Conservation (phyloP, 2,329 filamentous ascomycete genomes). For the Epichloe uncinata region DNA sequence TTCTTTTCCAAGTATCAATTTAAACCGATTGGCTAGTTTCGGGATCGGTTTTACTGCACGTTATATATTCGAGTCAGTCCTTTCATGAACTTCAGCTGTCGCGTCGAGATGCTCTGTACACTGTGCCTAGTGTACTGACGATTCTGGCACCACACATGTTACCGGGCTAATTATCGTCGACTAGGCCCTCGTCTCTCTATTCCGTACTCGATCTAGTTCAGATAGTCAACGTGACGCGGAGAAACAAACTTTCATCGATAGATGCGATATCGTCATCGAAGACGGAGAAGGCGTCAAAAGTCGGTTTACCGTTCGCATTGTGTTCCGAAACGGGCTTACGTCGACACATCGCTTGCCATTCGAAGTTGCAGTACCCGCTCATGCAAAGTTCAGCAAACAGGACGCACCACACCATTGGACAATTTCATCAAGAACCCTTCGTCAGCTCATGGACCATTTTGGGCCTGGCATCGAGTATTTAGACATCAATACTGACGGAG, state of each 20-base stretch:
- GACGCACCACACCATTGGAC: conserved; percentile 58
- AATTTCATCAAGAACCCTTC: conserved; percentile 56
- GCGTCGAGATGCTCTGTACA: neutral
- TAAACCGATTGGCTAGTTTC: conserved; percentile 35
- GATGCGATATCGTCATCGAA: conserved; percentile 60
- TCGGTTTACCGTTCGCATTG: conserved; percentile 59
- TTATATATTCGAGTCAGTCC: conserved; percentile 53
- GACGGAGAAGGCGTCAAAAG: conserved; percentile 59
- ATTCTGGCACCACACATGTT: neutral
- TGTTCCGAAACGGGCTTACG: conserved; percentile 62
- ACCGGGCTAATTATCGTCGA: neutral
- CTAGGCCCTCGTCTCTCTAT: conserved; percentile 57
- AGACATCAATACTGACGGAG: conserved; percentile 61
- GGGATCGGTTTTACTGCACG: conserved; percentile 57
- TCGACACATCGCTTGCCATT: conserved; percentile 68
- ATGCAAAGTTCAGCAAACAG: conserved; percentile 59
- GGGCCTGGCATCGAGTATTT: conserved; percentile 69
- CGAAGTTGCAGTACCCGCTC: conserved; percentile 58
- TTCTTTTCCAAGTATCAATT: conserved; percentile 67
- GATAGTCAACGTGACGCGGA: conserved; percentile 46
- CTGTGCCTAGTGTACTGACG: neutral
- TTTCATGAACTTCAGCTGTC: too few species aligned
- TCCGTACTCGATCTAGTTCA: conserved; percentile 49
- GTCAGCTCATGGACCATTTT: conserved; percentile 69
- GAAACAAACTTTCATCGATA: conserved; percentile 57